These are phyloP conservation scores for Tolypocladium ovalisporum DNA, from an alignment of 2,329 filamentous ascomycete species.

Conservation along the genomic window DNA sequence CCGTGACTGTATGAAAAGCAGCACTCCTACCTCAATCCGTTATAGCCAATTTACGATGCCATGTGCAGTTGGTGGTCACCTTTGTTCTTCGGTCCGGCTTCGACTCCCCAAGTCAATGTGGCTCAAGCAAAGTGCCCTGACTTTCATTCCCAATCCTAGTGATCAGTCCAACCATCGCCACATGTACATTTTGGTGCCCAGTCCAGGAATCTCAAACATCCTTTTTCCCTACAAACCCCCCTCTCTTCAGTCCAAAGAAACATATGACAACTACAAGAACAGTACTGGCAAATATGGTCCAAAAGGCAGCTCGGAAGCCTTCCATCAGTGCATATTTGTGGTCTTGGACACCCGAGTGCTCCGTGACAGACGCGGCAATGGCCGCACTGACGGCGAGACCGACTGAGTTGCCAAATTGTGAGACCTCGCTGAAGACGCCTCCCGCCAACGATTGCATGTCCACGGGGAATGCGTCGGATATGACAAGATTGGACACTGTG, in stretches of 20 bases:
- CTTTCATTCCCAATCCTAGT: no score
- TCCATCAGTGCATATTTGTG: constrained; percentile 28
- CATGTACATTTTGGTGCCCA: no score
- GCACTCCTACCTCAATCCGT: no score
- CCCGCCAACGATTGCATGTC: constrained; percentile 47
- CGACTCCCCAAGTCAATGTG: no score
- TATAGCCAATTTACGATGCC: no score
- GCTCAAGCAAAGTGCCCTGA: no score
- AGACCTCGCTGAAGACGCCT: constrained; percentile 47
- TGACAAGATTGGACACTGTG: constrained; percentile 42
- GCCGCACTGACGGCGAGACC: constrained; percentile 40
- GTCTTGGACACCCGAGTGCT: constrained; percentile 17
- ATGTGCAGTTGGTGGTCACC: no score
- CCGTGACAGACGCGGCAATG: constrained; percentile 33
- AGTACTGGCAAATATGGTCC: constrained; percentile 34
- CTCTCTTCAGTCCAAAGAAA: constrained; percentile 30
- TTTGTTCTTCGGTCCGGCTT: no score
- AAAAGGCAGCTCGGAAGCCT: constrained; percentile 41
- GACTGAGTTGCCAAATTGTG: constrained; percentile 44
- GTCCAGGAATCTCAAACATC: background rate
- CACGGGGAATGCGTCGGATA: constrained; percentile 41
- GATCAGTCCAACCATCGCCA: no score
- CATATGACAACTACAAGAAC: constrained; percentile 22
- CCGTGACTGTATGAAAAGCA: no score
- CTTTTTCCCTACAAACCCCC: constrained; percentile 39